Evolutionary conservation across 1,284 basidiomycete species (phyloP).

Genomic region (Ceraceosorus bombacis): DNA sequence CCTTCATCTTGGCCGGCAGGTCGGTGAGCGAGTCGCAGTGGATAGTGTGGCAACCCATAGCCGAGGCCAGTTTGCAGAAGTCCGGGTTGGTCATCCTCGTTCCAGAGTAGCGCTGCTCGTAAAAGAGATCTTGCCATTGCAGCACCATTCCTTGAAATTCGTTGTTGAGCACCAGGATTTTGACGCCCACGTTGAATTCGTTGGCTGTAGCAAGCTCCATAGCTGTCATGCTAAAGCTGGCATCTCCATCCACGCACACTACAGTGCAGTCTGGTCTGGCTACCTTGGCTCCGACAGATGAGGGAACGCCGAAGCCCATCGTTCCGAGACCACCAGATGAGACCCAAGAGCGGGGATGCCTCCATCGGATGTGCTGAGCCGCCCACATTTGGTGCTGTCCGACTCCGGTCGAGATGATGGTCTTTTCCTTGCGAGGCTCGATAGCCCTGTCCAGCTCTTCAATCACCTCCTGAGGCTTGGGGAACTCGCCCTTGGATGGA

Average conservation of each 20-base stretch:
- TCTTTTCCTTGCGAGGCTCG: slow-evolving; percentile 70
- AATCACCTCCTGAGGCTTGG: slow-evolving; percentile 96
- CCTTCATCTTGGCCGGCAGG: slow-evolving; percentile 89
- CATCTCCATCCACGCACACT: slow-evolving; percentile 93
- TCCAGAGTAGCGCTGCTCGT: slow-evolving; percentile 86
- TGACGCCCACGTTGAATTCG: slow-evolving; percentile 86
- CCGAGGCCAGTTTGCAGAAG: slow-evolving; percentile 75
- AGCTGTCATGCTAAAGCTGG: slow-evolving; percentile 92
- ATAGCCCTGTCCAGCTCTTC: slow-evolving; percentile 69
- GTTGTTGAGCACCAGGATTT: slow-evolving; percentile 56
- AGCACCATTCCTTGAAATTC: slow-evolving; percentile 74
- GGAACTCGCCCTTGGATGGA: slow-evolving; percentile 57
- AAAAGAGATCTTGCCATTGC: slow-evolving; percentile 98
- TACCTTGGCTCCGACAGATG: slow-evolving; percentile 92
- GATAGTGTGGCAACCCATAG: slow-evolving; percentile 87
- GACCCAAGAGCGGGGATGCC: slow-evolving; percentile 74
- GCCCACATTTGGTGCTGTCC: slow-evolving; percentile 99
- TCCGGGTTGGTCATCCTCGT: slow-evolving; percentile 90
- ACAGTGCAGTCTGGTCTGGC: slow-evolving; percentile 88
- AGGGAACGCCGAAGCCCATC: slow-evolving; percentile 94
- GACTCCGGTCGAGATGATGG: slow-evolving; percentile 85
- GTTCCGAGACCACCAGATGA: slow-evolving; percentile 89
- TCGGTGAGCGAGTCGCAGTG: slow-evolving; percentile 66
- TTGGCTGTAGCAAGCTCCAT: slow-evolving; percentile 95
- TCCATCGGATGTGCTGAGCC: slow-evolving; percentile 89